A percentile compares a stretch with the other conserved stretches of the same genome.
These are phyloP conservation scores for Mycena pura DNA, from an alignment of 768 basidiomycete genomes.

Conservation along the genomic window DNA sequence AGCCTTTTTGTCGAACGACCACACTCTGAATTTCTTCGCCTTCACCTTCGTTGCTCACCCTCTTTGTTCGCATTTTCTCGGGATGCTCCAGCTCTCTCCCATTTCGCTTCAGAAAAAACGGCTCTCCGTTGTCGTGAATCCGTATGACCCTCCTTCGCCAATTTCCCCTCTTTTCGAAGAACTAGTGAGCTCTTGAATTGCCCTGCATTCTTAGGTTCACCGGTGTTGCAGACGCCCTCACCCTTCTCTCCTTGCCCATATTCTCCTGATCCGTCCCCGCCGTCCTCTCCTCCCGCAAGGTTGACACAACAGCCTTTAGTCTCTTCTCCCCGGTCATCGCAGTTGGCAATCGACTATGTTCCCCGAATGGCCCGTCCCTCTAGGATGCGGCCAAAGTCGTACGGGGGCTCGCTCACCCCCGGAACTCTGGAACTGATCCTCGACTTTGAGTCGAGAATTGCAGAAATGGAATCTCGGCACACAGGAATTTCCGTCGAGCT, in stretches of 20 bases:
- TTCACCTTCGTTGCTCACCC: not conserved
- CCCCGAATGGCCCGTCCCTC: not conserved
- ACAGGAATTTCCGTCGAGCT: slow-evolving; percentile 27
- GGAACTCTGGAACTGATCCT: slow-evolving; percentile 23
- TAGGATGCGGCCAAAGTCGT: slow-evolving; percentile 25
- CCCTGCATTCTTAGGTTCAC: not conserved
- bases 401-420: slow-evolving; percentile 28
- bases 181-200: not conserved
- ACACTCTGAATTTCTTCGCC: slow-evolving; percentile 4
- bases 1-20: slow-evolving; percentile 6
- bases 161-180: slow-evolving; percentile 23
- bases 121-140: slow-evolving; percentile 21
- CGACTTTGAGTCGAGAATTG: slow-evolving; percentile 32
- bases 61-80: not conserved
- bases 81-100: slow-evolving; percentile 20
- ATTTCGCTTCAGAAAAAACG: slow-evolving; percentile 15
- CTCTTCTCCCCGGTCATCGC: slow-evolving; percentile 4
- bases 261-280: slow-evolving; percentile 8
- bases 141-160: slow-evolving; percentile 27
- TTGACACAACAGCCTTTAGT: slow-evolving; percentile 2
- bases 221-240: slow-evolving; percentile 1
- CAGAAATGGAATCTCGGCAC: slow-evolving; percentile 31
- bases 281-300: slow-evolving; percentile 3
- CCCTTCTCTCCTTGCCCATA: slow-evolving; percentile 18
- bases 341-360: not conserved